These are phyloP conservation scores for Phtheirospermum japonicum DNA, from an alignment of 257 asterid species.

Conservation along the genomic window DNA sequence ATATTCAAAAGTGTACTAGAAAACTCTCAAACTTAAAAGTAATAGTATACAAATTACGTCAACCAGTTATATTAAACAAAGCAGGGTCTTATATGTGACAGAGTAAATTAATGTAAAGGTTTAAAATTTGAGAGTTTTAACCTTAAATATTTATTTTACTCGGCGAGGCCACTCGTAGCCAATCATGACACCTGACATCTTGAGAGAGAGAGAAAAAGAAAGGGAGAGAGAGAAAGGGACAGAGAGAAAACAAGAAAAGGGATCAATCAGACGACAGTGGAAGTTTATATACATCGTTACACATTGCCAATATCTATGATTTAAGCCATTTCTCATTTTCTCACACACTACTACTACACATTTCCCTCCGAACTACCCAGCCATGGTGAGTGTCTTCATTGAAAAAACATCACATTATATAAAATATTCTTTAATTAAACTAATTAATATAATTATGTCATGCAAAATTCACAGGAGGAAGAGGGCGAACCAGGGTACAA, in stretches of 20 bases:
- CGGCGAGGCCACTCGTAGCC: no score
- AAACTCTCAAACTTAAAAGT: no score
- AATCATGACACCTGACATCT: background rate
- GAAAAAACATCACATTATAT: background rate
- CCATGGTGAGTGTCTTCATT: background rate
- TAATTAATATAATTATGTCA: background rate
- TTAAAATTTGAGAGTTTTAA: no score
- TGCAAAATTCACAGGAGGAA: slow-evolving; percentile 30
- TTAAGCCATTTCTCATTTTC: background rate
- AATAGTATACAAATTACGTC: no score
- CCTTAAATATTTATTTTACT: no score
- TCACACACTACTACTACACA: background rate
- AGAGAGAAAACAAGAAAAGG: slow-evolving; percentile 25
- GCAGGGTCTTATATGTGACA: no score
- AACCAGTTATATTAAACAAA: no score
- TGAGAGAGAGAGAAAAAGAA: slow-evolving; percentile 25
- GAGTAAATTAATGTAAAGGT: no score
- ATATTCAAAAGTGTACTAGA: no score
- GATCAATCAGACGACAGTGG: slow-evolving; percentile 34
- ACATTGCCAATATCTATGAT: background rate
- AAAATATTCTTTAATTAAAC: background rate
- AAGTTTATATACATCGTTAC: background rate
- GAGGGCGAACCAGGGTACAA: slow-evolving; percentile 33
- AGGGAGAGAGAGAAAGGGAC: background rate
- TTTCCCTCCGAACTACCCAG: background rate